Percentiles rank a stretch among this genome's conserved stretches.
These are phyloP conservation scores for Fereydounia khargensis DNA, from an alignment of 1,284 basidiomycete species.

Conservation along the genomic window DNA sequence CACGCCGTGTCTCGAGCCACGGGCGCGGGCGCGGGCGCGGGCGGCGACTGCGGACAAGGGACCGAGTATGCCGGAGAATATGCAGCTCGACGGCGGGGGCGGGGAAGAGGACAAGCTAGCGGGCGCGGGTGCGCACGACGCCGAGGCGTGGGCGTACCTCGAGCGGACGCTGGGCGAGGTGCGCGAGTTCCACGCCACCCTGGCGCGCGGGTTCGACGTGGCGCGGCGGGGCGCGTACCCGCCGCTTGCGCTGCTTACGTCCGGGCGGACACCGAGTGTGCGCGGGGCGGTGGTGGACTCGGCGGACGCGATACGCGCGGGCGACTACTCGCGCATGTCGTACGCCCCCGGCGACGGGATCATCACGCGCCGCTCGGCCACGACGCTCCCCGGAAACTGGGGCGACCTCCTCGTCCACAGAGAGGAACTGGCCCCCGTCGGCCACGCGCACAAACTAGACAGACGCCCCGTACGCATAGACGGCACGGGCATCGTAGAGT, in stretches of 20 bases:
- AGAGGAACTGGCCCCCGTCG: conserved; percentile 5
- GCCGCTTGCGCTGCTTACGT: conserved; percentile 50
- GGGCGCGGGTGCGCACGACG: conserved; percentile 15
- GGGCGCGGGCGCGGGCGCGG: too few species aligned
- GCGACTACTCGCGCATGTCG: conserved; percentile 34
- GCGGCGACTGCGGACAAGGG: too few species aligned
- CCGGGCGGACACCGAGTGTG: conserved; percentile 49
- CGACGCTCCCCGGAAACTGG: conserved; percentile 40
- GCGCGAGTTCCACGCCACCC: conserved; percentile 38
- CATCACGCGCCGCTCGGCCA: conserved; percentile 47
- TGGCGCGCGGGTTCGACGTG: conserved; percentile 35
- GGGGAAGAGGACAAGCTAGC: too few species aligned
- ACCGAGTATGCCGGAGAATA: too few species aligned
- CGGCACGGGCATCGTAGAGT: conserved; percentile 42
- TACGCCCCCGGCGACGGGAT: conserved; percentile 51
- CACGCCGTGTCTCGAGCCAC: conserved; percentile 24
- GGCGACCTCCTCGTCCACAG: conserved; percentile 13
- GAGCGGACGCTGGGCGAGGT: conserved; percentile 33
- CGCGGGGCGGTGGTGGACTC: conserved; percentile 42
- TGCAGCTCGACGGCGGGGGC: too few species aligned
- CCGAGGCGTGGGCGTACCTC: conserved; percentile 22
- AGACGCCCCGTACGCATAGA: conserved; percentile 12
- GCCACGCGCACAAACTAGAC: neutral
- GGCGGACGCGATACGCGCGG: conserved; percentile 24
- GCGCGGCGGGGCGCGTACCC: conserved; percentile 37